A percentile compares a stretch with the other conserved stretches of the same genome.
phyloP scores from a whole-genome alignment of 768 basidiomycete genomes.

The Boletus sensibilis region DNA sequence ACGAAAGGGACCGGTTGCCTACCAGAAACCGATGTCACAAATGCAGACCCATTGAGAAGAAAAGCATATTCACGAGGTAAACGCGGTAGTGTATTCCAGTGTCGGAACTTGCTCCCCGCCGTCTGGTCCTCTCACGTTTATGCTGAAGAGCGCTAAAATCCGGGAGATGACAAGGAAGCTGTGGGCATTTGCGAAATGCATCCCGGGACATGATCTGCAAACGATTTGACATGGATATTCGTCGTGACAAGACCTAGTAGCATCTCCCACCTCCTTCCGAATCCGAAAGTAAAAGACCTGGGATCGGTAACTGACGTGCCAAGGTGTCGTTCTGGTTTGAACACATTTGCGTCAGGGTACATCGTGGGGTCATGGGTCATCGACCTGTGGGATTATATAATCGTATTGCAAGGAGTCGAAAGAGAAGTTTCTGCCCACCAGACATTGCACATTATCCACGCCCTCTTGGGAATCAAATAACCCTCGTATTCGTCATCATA shows the following conservation, averaged over 20 bases:
- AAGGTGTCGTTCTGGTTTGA: constrained; percentile 31
- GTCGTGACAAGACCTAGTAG: neutral
- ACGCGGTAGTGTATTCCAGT: constrained; percentile 1
- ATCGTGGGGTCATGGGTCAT: constrained; percentile 32
- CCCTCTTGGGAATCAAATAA: constrained; percentile 8
- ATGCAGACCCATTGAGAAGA: neutral
- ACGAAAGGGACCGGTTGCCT: neutral
- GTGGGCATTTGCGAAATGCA: constrained; percentile 20
- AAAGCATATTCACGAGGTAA: constrained; percentile 2
- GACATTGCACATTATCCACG: constrained; percentile 16
- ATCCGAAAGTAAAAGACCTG: constrained; percentile 17
- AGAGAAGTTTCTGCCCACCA: neutral
- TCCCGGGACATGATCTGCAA: constrained; percentile 16
- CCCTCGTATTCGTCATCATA: constrained; percentile 12
- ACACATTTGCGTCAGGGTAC: constrained; percentile 30
- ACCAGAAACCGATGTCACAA: neutral
- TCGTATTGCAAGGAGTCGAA: neutral
- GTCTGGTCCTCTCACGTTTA: constrained; percentile 14
- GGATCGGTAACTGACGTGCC: constrained; percentile 18
- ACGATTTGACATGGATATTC: neutral
- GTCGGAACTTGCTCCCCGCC: constrained; percentile 13
- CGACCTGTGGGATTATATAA: constrained; percentile 20
- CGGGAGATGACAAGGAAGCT: constrained; percentile 22
- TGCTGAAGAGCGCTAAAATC: constrained; percentile 25
- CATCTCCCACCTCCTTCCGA: constrained; percentile 16